phyloP scores from a whole-genome alignment of 192 early-diverging fungal species.

The Chytriomyces sp. region DNA sequence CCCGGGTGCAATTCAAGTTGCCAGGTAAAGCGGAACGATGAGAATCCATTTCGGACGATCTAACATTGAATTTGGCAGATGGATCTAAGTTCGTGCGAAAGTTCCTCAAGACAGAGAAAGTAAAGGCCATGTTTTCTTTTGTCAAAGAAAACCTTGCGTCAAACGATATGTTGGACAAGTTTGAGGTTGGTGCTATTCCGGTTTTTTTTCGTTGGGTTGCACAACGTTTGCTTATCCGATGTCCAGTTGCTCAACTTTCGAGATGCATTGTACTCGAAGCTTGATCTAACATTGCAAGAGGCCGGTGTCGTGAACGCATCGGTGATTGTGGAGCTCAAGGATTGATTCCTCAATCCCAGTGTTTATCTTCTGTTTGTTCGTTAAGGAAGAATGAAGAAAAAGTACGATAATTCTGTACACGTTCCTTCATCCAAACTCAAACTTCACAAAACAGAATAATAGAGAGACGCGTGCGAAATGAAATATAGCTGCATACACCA shows the following conservation, averaged over 20 bases:
- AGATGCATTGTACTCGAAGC: constrained; percentile 61
- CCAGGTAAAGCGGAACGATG: constrained; percentile 46
- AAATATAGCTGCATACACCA: too few relatives aligned
- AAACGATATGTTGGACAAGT: constrained; percentile 60
- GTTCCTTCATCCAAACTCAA: too few relatives aligned
- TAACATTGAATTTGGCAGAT: constrained; percentile 45
- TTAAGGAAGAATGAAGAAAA: not conserved
- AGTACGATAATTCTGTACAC: not conserved
- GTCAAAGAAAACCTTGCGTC: constrained; percentile 59
- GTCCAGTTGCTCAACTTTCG: constrained; percentile 62
- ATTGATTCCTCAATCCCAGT: not conserved
- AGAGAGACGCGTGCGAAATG: too few relatives aligned
- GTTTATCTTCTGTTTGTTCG: not conserved
- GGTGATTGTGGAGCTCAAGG: constrained; percentile 45
- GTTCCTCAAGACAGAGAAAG: constrained; percentile 74
- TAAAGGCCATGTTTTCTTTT: constrained; percentile 79
- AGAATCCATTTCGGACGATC: not conserved
- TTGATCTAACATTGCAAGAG: constrained; percentile 72
- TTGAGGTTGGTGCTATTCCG: constrained; percentile 62
- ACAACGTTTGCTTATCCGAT: not conserved
- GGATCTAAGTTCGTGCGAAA: constrained; percentile 76
- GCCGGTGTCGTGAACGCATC: constrained; percentile 55
- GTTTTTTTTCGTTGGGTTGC: not conserved
- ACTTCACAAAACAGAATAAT: too few relatives aligned
- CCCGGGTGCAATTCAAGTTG: constrained; percentile 82